These are phyloP conservation scores for Kwoniella heveanensis DNA, from an alignment of 768 basidiomycete genomes.

Conservation along the genomic window DNA sequence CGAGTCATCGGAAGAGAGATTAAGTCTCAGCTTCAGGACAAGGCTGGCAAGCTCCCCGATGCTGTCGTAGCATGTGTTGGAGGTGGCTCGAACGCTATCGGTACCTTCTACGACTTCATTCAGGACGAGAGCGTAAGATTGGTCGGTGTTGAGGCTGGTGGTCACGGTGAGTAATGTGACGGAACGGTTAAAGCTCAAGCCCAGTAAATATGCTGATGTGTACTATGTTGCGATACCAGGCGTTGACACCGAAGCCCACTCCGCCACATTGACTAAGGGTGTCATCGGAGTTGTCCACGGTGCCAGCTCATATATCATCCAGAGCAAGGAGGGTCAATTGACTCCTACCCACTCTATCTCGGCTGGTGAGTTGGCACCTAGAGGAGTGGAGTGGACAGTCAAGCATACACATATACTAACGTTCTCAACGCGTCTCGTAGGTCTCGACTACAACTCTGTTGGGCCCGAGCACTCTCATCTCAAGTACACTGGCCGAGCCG, in stretches of 20 bases:
- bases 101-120: constrained; percentile 97
- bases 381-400: too few relatives aligned
- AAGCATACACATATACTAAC: too few relatives aligned
- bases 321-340: constrained; percentile 86
- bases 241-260: constrained; percentile 79
- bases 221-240: constrained; percentile 63
- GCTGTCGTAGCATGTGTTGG: constrained; percentile 96
- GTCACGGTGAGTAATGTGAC: constrained; percentile 85
- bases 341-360: constrained; percentile 96
- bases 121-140: constrained; percentile 79
- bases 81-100: constrained; percentile 96
- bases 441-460: constrained; percentile 62
- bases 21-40: constrained; percentile 75
- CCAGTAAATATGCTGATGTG: too few relatives aligned
- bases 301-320: constrained; percentile 87
- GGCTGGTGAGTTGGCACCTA: constrained; percentile 60
- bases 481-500: constrained; percentile 89
- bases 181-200: too few relatives aligned
- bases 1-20: constrained; percentile 93
- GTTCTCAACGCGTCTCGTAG: constrained; percentile 12
- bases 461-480: constrained; percentile 98
- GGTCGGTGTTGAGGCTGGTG: constrained; percentile 95
- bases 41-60: constrained; percentile 83
- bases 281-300: constrained; percentile 94
- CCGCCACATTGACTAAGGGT: constrained; percentile 88